Evolutionary conservation across 225 moss, liverwort and hornwort genomes (phyloP), one percentile per base, ranked within the genome.

Genomic region (Anthoceros angustus): DNA sequence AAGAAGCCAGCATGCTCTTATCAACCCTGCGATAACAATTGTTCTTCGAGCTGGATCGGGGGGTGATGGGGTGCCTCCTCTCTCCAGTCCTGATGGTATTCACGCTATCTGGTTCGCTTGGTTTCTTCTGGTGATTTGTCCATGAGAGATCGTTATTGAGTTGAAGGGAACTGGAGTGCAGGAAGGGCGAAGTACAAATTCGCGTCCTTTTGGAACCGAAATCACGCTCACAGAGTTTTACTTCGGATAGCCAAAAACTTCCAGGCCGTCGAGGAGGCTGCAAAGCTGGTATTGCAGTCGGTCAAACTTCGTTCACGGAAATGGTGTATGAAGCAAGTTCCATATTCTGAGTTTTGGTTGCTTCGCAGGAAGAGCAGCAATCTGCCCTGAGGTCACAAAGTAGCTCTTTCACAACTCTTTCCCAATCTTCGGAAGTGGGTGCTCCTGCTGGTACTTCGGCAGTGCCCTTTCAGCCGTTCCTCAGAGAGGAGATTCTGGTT

Each of bases 121-220:
- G 25, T 9, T 68, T 10, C n/a, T 25, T 50, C 67, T 26, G 16
- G 43, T 42, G 43, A 67, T 26, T 55, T 23, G 42, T 2, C 2
- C 41, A 0, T 41, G 41, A 64, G 48, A 38, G 32, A 39, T 42
- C 18, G 12, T 39, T 12, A 12, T 10, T 42, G 42, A 40, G 42
- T 39, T 66, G 41, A 26, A 15, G 50, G 21, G 16, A 16, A 15
- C 18, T 21, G 21, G 50, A 21, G 21, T 55, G 41, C 75, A 81
- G 81, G 92, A 62, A 86, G 88, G 72, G 84, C 88, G 23, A 92
- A 86, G 73, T 92, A 92, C 74, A 88, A 86, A 70, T 92, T 92
- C 74, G 92, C 92, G 16, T 92, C 92, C 24, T 92, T 84, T 66
- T 88, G 88, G 92, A 88, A 92, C 70, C 79, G 92, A 70, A 92